Percentiles rank a stretch among this genome's conserved stretches.
phyloP scores from a whole-genome alignment of 1,284 basidiomycete species.

The Meripilus lineatus region DNA sequence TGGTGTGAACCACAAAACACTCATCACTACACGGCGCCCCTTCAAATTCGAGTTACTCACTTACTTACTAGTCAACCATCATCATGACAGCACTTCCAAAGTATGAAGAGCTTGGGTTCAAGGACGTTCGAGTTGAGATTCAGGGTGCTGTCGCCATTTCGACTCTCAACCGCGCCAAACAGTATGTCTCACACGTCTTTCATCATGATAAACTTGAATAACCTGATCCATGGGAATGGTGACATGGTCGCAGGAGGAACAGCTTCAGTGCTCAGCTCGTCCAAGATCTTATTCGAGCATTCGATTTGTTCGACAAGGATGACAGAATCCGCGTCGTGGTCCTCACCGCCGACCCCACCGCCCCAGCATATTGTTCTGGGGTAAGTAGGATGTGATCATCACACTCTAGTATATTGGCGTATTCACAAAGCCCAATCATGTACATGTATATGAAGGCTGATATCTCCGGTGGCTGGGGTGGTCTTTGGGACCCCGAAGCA shows the following conservation, averaged over 20 bases:
- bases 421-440: not conserved
- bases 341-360: conserved; percentile 45
- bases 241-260: too few relatives aligned
- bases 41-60: too few relatives aligned
- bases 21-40: too few relatives aligned
- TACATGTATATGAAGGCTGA: conserved; percentile 36
- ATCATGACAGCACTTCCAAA: conserved; percentile 24
- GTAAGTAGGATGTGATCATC: conserved; percentile 29
- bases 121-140: conserved; percentile 35
- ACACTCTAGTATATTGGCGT: not conserved
- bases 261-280: conserved; percentile 32
- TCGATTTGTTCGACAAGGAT: conserved; percentile 44
- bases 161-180: conserved; percentile 38
- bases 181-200: conserved; percentile 28
- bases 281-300: conserved; percentile 37
- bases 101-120: conserved; percentile 36
- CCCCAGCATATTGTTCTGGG: conserved; percentile 51
- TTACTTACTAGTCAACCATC: too few relatives aligned
- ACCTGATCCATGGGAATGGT: conserved; percentile 19
- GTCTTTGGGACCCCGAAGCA: conserved; percentile 31
- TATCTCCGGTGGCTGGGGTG: conserved; percentile 37
- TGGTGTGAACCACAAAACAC: too few relatives aligned
- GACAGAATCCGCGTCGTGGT: conserved; percentile 48
- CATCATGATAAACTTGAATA: not conserved
- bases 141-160: conserved; percentile 39